These are phyloP conservation scores for Lasiodiplodia sp. DNA, from an alignment of 2,329 filamentous ascomycete species.

Conservation along the genomic window DNA sequence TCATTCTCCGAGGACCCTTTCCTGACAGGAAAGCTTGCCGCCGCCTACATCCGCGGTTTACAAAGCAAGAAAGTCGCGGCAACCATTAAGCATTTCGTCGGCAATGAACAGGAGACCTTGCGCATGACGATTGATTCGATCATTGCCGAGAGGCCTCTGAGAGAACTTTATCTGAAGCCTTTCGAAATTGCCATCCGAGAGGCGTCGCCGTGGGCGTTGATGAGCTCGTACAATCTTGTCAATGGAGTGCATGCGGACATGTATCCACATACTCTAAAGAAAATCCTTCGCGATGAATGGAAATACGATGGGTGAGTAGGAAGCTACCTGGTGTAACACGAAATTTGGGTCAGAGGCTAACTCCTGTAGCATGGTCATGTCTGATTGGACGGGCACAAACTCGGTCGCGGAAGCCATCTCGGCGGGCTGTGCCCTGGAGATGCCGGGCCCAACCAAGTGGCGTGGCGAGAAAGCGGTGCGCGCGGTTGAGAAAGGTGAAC, in stretches of 20 bases:
- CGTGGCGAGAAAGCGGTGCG: constrained; percentile 47
- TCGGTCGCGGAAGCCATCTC: constrained; percentile 48
- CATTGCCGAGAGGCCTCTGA: constrained; percentile 69
- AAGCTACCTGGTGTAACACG: neutral
- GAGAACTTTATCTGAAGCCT: constrained; percentile 76
- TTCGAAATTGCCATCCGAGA: constrained; percentile 77
- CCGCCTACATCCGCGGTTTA: constrained; percentile 74
- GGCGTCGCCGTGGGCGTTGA: constrained; percentile 71
- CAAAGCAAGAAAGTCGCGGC: constrained; percentile 78
- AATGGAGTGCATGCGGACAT: constrained; percentile 62
- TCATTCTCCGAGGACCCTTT: constrained; percentile 85
- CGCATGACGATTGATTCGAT: constrained; percentile 70
- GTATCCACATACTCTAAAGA: constrained; percentile 51
- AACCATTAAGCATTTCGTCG: constrained; percentile 80
- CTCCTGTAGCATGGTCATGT: constrained; percentile 48
- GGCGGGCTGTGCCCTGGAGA: constrained; percentile 50
- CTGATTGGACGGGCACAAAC: constrained; percentile 52
- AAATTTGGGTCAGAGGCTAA: neutral
- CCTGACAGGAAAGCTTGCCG: constrained; percentile 75
- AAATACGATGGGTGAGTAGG: constrained; percentile 42
- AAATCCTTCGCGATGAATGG: constrained; percentile 51
- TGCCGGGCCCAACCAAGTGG: constrained; percentile 51
- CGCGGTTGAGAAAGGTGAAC: constrained; percentile 44
- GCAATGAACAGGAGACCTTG: constrained; percentile 76
- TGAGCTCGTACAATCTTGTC: constrained; percentile 73